phyloP scores from a whole-genome alignment of 306 rosid genomes.

The Rosa multiflora region DNA sequence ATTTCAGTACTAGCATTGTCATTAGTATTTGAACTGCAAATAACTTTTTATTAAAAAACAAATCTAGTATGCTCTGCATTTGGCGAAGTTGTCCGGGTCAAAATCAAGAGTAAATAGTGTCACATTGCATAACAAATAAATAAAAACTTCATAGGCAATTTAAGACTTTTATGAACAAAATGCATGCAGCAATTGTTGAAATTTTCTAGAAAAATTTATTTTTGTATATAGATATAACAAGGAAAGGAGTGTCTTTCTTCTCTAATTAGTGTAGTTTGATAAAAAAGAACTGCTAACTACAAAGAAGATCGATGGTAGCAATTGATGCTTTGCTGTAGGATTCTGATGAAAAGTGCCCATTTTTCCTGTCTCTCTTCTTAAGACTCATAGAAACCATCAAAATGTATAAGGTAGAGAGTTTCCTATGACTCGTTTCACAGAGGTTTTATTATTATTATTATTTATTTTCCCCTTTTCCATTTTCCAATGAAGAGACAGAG shows the following conservation, averaged over 20 bases:
- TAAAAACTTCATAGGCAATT: not conserved
- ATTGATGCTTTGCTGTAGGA: not conserved
- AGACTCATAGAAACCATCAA: not conserved
- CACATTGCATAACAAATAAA: not conserved
- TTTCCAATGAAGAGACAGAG: no score
- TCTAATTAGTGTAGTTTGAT: not conserved
- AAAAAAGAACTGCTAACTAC: not conserved
- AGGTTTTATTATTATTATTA: no score
- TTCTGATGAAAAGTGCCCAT: not conserved
- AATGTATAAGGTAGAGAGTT: not conserved
- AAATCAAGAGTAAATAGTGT: not conserved
- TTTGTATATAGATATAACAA: not conserved
- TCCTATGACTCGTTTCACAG: no score
- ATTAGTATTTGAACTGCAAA: not conserved
- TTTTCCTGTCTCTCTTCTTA: not conserved
- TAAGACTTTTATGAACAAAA: not conserved
- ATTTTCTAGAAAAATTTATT: no score
- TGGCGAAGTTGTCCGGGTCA: no score
- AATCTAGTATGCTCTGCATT: no score
- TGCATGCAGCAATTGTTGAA: not conserved
- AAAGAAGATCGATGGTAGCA: not conserved
- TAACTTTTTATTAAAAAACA: no score
- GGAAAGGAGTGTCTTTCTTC: not conserved
- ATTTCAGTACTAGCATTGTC: not conserved
- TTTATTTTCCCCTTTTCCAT: no score